Evolutionary conservation across 495 filamentous ascomycete species (phyloP).

Genomic region (Bacidia gigantensis): DNA sequence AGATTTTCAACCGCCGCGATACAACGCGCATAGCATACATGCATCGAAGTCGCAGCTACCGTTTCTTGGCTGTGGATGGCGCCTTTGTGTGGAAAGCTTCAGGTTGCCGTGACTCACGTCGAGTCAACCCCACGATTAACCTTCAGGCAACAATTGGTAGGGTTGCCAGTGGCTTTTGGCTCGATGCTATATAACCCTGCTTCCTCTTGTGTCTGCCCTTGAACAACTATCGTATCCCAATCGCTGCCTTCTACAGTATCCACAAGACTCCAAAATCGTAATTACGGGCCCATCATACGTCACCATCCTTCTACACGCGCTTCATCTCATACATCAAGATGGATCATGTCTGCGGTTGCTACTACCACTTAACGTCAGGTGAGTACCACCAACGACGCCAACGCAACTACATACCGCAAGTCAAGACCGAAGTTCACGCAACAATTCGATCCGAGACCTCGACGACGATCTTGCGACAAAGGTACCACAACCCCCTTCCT

Average conservation of each 20-base stretch:
- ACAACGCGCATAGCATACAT: too few species aligned
- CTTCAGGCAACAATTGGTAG: background rate
- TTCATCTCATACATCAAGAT: too few species aligned
- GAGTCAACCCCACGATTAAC: background rate
- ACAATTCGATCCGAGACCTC: conserved; percentile 41
- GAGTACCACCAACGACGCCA: background rate
- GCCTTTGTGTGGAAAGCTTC: background rate
- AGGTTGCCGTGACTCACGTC: background rate
- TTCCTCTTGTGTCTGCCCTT: too few species aligned
- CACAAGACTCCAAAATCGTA: too few species aligned
- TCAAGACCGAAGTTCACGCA: conserved; percentile 36
- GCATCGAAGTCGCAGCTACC: too few species aligned
- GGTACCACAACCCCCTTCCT: conserved; percentile 39
- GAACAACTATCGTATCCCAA: too few species aligned
- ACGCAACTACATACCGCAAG: conserved; percentile 38
- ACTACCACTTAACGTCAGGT: background rate
- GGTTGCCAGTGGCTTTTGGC: background rate
- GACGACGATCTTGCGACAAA: conserved; percentile 46
- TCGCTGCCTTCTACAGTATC: too few species aligned
- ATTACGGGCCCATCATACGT: too few species aligned
- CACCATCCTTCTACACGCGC: too few species aligned
- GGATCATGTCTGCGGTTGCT: conserved; percentile 8
- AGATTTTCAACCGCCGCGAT: too few species aligned
- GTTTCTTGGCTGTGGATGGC: too few species aligned
- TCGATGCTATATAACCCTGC: background rate